Percentiles rank a stretch among this genome's conserved stretches.
Evolutionary conservation across 257 asterid genomes (phyloP).

Genomic region (Asclepias syriaca): DNA sequence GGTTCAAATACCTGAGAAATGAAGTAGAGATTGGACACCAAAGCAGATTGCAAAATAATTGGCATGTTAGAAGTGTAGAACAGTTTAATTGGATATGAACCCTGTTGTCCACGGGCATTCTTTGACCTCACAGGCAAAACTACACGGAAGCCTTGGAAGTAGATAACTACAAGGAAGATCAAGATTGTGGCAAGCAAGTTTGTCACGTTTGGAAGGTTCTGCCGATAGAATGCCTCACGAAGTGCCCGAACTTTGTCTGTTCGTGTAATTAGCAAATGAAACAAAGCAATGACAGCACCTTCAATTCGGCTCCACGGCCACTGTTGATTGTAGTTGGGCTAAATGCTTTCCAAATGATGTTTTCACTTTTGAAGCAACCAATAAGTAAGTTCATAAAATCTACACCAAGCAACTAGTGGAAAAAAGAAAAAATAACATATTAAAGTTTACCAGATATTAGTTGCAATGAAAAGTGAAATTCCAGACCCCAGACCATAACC

Average conservation of each 20-base stretch:
- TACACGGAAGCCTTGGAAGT: constrained; percentile 91
- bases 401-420: constrained; percentile 7
- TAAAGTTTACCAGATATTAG: constrained; percentile 58
- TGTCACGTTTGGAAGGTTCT: constrained; percentile 83
- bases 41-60: constrained; percentile 75
- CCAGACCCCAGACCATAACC: constrained; percentile 88
- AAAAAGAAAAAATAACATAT: neutral
- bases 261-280: constrained; percentile 72
- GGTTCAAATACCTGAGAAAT: constrained; percentile 61
- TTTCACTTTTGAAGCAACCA: constrained; percentile 43
- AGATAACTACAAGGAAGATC: constrained; percentile 74
- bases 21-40: constrained; percentile 74
- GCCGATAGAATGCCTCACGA: constrained; percentile 86
- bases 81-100: constrained; percentile 83
- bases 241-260: constrained; percentile 77
- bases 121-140: constrained; percentile 84
- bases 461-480: constrained; percentile 76
- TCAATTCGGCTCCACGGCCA: constrained; percentile 89
- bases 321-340: constrained; percentile 85
- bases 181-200: constrained; percentile 80
- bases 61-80: constrained; percentile 94
- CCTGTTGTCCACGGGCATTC: constrained; percentile 90
- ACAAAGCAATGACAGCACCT: constrained; percentile 81
- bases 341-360: constrained; percentile 80
- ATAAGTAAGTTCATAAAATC: neutral